These are phyloP conservation scores for Tetraselmis chui DNA, from an alignment of 139 green algal species.

Conservation along the genomic window DNA sequence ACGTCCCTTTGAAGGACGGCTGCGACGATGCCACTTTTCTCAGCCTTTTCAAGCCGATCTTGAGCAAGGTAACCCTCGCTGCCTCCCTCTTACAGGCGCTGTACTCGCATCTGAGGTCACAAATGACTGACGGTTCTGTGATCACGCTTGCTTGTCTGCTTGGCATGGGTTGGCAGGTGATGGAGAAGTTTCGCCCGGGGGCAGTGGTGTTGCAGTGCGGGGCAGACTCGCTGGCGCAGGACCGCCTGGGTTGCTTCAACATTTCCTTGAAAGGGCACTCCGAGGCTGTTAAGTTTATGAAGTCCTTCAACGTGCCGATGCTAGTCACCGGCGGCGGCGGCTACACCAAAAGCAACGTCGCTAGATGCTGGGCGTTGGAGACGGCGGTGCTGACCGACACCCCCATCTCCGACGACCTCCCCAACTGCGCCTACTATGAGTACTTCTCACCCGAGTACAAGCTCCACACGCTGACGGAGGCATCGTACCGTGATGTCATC, in stretches of 20 bases:
- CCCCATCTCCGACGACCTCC: constrained; percentile 48
- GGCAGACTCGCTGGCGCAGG: constrained; percentile 80
- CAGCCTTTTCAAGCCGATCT: constrained; percentile 70
- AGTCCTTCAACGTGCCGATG: constrained; percentile 79
- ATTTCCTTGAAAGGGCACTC: constrained; percentile 79
- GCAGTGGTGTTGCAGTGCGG: constrained; percentile 81
- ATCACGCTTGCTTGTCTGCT: too few species aligned
- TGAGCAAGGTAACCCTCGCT: constrained; percentile 31
- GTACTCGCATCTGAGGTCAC: too few species aligned
- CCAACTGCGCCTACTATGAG: constrained; percentile 52
- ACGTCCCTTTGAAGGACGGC: constrained; percentile 74
- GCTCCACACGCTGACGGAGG: constrained; percentile 15
- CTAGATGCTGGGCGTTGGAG: constrained; percentile 69
- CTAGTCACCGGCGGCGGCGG: constrained; percentile 84
- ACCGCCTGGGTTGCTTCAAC: constrained; percentile 91
- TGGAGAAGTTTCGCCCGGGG: constrained; percentile 65
- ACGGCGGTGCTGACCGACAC: constrained; percentile 48
- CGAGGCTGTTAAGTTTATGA: constrained; percentile 85
- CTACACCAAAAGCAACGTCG: constrained; percentile 96
- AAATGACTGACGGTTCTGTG: too few species aligned
- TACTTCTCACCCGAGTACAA: constrained; percentile 57
- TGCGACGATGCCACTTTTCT: constrained; percentile 67
- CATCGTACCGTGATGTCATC: constrained; percentile 29
- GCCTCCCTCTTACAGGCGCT: too few species aligned
- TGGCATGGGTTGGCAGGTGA: too few species aligned